Evolutionary conservation across 2,329 filamentous ascomycete species (phyloP).

Genomic region (Colletotrichum agaves): DNA sequence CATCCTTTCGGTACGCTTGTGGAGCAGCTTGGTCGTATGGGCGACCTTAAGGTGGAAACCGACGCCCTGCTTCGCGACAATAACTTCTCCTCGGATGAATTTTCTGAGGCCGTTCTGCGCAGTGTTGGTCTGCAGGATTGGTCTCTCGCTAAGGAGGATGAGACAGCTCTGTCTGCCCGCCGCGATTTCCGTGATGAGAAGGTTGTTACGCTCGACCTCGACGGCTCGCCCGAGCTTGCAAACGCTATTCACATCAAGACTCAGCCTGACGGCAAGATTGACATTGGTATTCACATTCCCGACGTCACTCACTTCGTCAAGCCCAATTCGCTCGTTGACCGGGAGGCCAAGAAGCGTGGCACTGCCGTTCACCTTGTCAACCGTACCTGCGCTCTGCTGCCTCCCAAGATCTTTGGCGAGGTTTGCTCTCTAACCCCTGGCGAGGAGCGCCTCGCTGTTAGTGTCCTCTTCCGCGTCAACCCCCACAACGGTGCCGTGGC

Average conservation of each 20-base stretch:
- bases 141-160: slow-evolving; percentile 86
- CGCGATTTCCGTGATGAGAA: slow-evolving; percentile 91
- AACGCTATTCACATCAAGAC: slow-evolving; percentile 94
- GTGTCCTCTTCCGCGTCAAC: slow-evolving; percentile 92
- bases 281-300: slow-evolving; percentile 94
- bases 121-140: slow-evolving; percentile 94
- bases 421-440: slow-evolving; percentile 88
- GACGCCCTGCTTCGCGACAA: slow-evolving; percentile 97
- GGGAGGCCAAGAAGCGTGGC: slow-evolving; percentile 97
- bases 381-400: slow-evolving; percentile 87
- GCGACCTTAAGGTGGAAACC: slow-evolving; percentile 96
- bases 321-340: slow-evolving; percentile 91
- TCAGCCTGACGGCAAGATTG: slow-evolving; percentile 83
- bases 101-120: slow-evolving; percentile 94
- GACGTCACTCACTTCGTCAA: slow-evolving; percentile 98
- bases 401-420: slow-evolving; percentile 84
- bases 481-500: slow-evolving; percentile 79
- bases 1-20: slow-evolving; percentile 98
- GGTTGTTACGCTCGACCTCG: slow-evolving; percentile 92
- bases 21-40: slow-evolving; percentile 97
- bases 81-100: slow-evolving; percentile 98
- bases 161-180: slow-evolving; percentile 76
- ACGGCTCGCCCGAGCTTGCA: slow-evolving; percentile 87
- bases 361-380: slow-evolving; percentile 96
- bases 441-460: slow-evolving; percentile 91